A percentile compares a stretch with the other conserved stretches of the same genome.
Evolutionary conservation across 768 basidiomycete species (phyloP).

Genomic region (Boletus coccyginus): DNA sequence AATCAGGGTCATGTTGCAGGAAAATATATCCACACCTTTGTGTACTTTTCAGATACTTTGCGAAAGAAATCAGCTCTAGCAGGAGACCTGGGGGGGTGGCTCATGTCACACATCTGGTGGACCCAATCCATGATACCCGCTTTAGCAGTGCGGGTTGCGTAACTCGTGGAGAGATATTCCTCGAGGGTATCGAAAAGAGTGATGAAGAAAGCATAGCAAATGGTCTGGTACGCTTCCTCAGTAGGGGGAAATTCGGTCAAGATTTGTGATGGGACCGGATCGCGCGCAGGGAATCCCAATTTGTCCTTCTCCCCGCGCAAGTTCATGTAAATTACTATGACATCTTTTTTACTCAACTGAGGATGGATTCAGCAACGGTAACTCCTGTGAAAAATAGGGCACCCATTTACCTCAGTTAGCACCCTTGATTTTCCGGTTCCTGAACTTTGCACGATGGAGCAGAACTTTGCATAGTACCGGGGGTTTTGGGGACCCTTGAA

Average conservation of each 20-base stretch:
- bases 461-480: not conserved
- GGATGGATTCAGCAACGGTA: not conserved
- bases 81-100: not conserved
- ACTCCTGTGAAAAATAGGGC: too few species aligned
- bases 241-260: constrained; percentile 2
- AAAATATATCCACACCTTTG: not conserved
- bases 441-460: constrained; percentile 12
- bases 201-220: constrained; percentile 12
- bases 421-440: constrained; percentile 14
- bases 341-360: constrained; percentile 10
- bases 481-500: too few species aligned
- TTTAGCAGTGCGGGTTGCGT: not conserved
- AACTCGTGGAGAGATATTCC: not conserved
- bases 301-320: constrained; percentile 1
- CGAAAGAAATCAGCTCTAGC: not conserved
- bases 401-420: constrained; percentile 4
- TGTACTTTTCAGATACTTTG: not conserved
- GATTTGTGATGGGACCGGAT: constrained; percentile 11
- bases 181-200: constrained; percentile 9
- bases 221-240: not conserved
- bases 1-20: fast-evolving
- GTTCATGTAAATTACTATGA: constrained; percentile 20
- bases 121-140: not conserved
- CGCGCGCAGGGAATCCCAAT: constrained; percentile 11
- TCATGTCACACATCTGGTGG: constrained; percentile 2